phyloP scores from a whole-genome alignment of 129 eudicot genomes.

The Escallonia rubra region DNA sequence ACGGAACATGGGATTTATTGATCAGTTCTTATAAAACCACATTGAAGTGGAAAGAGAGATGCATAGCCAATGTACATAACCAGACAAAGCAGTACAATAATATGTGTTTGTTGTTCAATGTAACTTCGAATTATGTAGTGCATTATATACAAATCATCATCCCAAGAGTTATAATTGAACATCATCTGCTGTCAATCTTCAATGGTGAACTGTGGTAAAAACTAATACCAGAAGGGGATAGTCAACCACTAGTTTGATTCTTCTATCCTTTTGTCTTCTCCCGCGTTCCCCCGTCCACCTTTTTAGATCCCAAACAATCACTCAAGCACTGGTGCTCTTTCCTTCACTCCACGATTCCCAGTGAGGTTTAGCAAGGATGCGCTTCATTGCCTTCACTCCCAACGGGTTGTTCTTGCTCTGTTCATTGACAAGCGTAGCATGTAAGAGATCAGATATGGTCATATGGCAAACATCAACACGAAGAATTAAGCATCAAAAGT shows the following conservation, averaged over 20 bases:
- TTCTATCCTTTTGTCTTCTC: neutral
- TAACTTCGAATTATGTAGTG: slow-evolving; percentile 13
- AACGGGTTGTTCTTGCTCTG: slow-evolving; percentile 68
- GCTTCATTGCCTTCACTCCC: slow-evolving; percentile 58
- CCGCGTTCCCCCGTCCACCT: slow-evolving; percentile 1
- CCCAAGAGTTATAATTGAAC: slow-evolving; percentile 16
- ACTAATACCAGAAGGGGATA: neutral
- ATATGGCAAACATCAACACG: neutral
- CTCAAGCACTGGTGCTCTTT: slow-evolving; percentile 38
- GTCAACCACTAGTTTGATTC: neutral
- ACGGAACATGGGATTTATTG: neutral
- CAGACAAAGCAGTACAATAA: neutral
- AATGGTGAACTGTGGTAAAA: slow-evolving; percentile 1
- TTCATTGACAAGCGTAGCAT: slow-evolving; percentile 1
- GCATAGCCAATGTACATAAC: neutral
- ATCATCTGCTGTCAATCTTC: slow-evolving; percentile 2
- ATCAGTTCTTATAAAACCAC: neutral
- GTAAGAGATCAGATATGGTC: no score
- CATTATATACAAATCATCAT: slow-evolving; percentile 33
- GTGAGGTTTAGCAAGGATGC: slow-evolving; percentile 54
- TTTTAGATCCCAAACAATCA: neutral
- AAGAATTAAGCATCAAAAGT: neutral
- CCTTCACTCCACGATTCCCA: slow-evolving; percentile 7
- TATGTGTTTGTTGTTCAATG: slow-evolving; percentile 16
- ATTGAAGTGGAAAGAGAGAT: neutral